Evolutionary conservation across 2,329 filamentous ascomycete genomes (phyloP).

Genomic region (Dactylella cylindrospora): DNA sequence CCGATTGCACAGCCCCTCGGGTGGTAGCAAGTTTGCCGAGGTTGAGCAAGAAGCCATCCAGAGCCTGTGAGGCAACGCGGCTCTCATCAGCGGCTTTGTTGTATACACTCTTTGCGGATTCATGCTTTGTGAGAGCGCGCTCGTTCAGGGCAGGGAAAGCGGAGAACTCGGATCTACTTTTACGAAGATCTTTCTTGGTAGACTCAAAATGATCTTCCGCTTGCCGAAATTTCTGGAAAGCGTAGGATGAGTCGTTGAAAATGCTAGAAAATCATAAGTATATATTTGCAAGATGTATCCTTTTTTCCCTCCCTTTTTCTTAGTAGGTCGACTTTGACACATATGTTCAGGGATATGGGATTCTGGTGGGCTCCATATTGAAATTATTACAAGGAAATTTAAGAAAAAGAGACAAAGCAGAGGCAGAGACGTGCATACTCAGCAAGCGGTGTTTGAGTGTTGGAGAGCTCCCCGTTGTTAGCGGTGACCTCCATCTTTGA

Average conservation of each 20-base stretch:
- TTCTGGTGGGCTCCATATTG: too few species aligned
- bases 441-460: slow-evolving; percentile 1
- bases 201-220: not conserved
- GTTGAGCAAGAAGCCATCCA: not conserved
- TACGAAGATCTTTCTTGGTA: not conserved
- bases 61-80: not conserved
- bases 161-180: slow-evolving; percentile 6
- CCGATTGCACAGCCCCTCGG: too few species aligned
- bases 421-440: too few species aligned
- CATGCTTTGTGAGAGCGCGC: not conserved
- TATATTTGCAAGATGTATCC: too few species aligned
- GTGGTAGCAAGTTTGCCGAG: too few species aligned
- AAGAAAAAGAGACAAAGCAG: too few species aligned
- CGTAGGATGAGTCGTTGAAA: slow-evolving; percentile 6
- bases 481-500: not conserved
- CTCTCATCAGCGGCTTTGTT: not conserved
- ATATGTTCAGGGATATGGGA: too few species aligned
- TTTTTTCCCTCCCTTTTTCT: too few species aligned
- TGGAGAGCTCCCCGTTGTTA: not conserved
- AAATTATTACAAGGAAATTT: too few species aligned
- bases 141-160: slow-evolving; percentile 5
- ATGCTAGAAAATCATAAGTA: slow-evolving; percentile 2
- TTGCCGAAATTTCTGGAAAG: slow-evolving; percentile 2
- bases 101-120: slow-evolving; percentile 8
- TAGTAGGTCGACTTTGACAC: too few species aligned